Evolutionary conservation across 441 rosid genomes (phyloP).

Genomic region (Bruguiera hainesii): DNA sequence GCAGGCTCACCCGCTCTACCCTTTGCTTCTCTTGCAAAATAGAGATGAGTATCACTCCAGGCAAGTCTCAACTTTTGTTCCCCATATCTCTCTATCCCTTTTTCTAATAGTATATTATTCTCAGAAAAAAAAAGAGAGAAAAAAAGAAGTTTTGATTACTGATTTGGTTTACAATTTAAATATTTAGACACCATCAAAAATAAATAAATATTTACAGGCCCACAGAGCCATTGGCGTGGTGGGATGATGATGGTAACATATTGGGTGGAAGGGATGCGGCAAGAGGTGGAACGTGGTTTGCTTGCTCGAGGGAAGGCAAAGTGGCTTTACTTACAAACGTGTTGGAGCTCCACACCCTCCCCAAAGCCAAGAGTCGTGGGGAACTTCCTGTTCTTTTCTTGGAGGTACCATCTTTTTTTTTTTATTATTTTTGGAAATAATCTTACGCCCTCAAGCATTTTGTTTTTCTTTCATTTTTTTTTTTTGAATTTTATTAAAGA

Average conservation of each 20-base stretch:
- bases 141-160: no score
- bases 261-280: conserved; percentile 59
- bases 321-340: conserved; percentile 68
- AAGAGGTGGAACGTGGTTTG: conserved; percentile 77
- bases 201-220: conserved; percentile 31
- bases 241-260: conserved; percentile 49
- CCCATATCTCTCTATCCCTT: no score
- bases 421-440: background rate
- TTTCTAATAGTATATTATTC: background rate
- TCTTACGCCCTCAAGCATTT: background rate
- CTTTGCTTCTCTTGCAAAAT: conserved; percentile 58
- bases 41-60: conserved; percentile 70
- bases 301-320: conserved; percentile 51
- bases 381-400: conserved; percentile 65
- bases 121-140: no score
- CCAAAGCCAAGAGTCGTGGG: conserved; percentile 53
- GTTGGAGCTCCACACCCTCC: conserved; percentile 48
- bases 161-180: no score
- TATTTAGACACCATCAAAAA: no score
- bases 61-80: conserved; percentile 19
- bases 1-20: conserved; percentile 67
- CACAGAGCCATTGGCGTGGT: conserved; percentile 57
- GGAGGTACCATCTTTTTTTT: conserved; percentile 29
- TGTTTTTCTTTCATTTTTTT: no score
- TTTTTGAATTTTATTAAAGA: no score